Evolutionary conservation across 202 grass and related monocot species (phyloP).

Genomic region (Carex sylvatica): DNA sequence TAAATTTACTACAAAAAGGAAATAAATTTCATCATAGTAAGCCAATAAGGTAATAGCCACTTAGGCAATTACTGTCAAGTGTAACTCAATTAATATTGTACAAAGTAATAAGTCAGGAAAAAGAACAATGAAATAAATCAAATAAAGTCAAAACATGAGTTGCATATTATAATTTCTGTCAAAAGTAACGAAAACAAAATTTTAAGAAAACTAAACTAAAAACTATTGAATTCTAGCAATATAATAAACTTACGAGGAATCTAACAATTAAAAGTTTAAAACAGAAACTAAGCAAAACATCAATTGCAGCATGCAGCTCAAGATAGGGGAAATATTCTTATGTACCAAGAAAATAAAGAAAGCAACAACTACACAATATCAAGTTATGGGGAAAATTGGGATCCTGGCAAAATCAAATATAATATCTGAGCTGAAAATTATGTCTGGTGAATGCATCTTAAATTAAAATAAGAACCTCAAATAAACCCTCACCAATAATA

Average conservation of each 20-base stretch:
- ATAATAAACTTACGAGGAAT: neutral
- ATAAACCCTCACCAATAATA: slow-evolving; percentile 20
- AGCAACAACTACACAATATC: too few relatives aligned
- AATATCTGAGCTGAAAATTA: neutral
- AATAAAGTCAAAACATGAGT: neutral
- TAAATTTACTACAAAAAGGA: too few relatives aligned
- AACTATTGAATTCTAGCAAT: neutral
- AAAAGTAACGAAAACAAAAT: neutral
- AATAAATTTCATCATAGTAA: too few relatives aligned
- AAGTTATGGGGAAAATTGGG: neutral
- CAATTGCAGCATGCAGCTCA: too few relatives aligned
- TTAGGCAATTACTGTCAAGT: neutral
- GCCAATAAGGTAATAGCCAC: neutral
- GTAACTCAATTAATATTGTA: neutral
- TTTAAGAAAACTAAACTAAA: neutral
- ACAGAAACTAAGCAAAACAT: neutral
- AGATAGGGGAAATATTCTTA: too few relatives aligned
- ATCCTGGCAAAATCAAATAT: neutral
- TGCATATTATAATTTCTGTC: neutral
- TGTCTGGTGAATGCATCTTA: neutral
- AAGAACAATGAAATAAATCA: neutral
- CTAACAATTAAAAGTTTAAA: neutral
- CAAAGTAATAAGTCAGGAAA: neutral
- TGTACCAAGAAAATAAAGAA: too few relatives aligned
- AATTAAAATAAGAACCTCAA: neutral